These are phyloP conservation scores for Aureobasidium vineae DNA, from an alignment of 2,329 filamentous ascomycete genomes.

Conservation along the genomic window DNA sequence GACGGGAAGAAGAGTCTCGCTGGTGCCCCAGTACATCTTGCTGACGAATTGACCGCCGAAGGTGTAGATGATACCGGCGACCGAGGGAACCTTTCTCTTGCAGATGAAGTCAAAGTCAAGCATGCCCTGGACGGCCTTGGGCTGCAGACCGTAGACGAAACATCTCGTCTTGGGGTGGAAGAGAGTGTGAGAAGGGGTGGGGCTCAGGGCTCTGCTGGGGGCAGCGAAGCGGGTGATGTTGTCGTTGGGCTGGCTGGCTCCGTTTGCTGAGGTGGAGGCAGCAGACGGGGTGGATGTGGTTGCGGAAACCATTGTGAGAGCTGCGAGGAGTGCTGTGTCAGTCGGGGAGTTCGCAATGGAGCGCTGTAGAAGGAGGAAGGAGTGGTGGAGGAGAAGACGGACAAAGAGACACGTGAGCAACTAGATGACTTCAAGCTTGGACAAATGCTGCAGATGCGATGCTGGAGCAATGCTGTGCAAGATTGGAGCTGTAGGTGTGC, in stretches of 20 bases:
- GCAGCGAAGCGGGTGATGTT: conserved; percentile 97
- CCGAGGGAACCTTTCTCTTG: conserved; percentile 94
- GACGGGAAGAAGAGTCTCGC: conserved; percentile 96
- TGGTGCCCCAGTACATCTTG: conserved; percentile 99
- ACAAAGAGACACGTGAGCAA: conserved; percentile 20
- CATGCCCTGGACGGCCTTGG: conserved; percentile 64
- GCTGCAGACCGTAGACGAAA: conserved; percentile 99
- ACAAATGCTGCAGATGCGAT: neutral
- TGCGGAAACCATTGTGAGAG: conserved; percentile 43
- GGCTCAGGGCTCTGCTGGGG: conserved; percentile 88
- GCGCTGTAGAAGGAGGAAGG: neutral
- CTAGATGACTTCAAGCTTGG: neutral
- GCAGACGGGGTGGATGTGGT: conserved; percentile 31
- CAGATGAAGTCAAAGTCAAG: conserved; percentile 99
- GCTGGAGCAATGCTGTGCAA: conserved; percentile 10
- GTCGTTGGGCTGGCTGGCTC: conserved; percentile 66
- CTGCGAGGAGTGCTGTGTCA: conserved; percentile 29
- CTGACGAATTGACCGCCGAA: conserved; percentile 99
- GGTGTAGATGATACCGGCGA: conserved; percentile 99
- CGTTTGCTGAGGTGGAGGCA: conserved; percentile 33
- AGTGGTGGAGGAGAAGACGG: neutral
- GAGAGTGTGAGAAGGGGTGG: conserved; percentile 80
- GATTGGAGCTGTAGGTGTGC: conserved; percentile 14
- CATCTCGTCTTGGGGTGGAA: conserved; percentile 99
- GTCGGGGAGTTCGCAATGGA: neutral